phyloP scores from a whole-genome alignment of 805 yeast genomes.

The Candida dajiaensis region DNA sequence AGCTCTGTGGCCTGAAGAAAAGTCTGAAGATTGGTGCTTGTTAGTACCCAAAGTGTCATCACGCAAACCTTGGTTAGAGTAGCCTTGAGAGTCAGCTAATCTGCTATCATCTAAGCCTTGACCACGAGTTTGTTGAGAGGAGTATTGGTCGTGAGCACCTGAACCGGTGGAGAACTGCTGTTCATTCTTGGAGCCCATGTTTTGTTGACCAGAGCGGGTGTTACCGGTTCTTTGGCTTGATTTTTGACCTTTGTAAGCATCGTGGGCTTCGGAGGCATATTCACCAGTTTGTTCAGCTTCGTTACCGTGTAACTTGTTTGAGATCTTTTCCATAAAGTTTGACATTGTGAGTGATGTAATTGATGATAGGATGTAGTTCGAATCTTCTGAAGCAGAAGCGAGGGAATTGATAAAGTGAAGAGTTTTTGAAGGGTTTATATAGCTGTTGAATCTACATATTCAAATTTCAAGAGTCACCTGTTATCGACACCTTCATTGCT shows the following conservation, averaged over 20 bases:
- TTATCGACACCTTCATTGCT: neutral
- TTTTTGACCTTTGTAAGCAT: constrained; percentile 1
- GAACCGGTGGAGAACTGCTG: constrained; percentile 17
- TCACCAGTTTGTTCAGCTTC: constrained; percentile 2
- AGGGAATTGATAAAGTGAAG: neutral
- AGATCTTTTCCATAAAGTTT: constrained; percentile 24
- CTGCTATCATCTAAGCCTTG: neutral
- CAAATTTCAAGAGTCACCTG: neutral
- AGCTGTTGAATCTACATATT: neutral
- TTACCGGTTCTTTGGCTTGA: neutral
- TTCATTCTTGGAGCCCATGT: constrained; percentile 12
- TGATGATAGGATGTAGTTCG: neutral
- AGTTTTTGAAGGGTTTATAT: neutral
- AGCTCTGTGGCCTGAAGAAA: neutral
- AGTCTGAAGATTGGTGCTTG: constrained; percentile 4
- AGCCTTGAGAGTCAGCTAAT: neutral
- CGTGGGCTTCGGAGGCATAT: neutral
- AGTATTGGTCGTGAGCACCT: constrained; percentile 1
- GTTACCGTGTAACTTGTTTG: constrained; percentile 20
- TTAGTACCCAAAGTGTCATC: constrained; percentile 7
- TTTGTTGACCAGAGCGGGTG: constrained; percentile 15
- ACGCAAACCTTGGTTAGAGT: neutral
- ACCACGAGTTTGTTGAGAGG: neutral
- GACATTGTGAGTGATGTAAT: constrained; percentile 15
- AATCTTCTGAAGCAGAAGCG: neutral